Percentiles rank a stretch among this genome's conserved stretches.
Evolutionary conservation across 306 rosid genomes (phyloP).

Genomic region (Rosa lucieae): DNA sequence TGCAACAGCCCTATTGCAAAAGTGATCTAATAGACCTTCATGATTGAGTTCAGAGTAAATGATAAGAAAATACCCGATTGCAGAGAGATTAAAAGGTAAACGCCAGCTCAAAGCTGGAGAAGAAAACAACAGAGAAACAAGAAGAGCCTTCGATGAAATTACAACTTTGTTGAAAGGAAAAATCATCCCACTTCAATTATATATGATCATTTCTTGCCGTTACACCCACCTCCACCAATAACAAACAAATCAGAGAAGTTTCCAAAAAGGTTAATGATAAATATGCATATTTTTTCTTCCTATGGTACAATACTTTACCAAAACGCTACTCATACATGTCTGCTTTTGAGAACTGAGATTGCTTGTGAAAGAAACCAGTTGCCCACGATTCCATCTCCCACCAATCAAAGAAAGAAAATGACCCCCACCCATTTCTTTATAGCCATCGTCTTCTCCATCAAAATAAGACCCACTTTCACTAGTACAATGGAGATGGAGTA

Average conservation of each 20-base stretch:
- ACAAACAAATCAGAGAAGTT: conserved; percentile 1
- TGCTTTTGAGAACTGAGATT: conserved; percentile 8
- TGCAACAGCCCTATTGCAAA: not conserved
- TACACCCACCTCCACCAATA: not conserved
- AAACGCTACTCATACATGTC: conserved; percentile 15
- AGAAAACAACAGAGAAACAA: not conserved
- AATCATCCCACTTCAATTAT: not conserved
- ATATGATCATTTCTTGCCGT: not conserved
- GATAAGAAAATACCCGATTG: not conserved
- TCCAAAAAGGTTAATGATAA: conserved; percentile 11
- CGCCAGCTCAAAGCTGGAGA: not conserved
- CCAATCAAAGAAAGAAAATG: not conserved
- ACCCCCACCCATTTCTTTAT: not conserved
- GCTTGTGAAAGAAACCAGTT: conserved; percentile 11
- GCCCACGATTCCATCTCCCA: not conserved
- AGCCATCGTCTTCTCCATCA: not conserved
- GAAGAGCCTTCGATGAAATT: not conserved
- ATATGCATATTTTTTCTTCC: conserved; percentile 9
- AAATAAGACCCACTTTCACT: conserved; percentile 1
- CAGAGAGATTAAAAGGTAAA: not conserved
- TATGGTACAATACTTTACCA: conserved; percentile 12
- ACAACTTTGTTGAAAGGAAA: not conserved
- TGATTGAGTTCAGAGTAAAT: not conserved
- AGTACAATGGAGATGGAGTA: not conserved
- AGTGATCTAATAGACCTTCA: not conserved